Conservation (phyloP, 2,329 filamentous ascomycete genomes). For the Nigrospora osmanthi region DNA sequence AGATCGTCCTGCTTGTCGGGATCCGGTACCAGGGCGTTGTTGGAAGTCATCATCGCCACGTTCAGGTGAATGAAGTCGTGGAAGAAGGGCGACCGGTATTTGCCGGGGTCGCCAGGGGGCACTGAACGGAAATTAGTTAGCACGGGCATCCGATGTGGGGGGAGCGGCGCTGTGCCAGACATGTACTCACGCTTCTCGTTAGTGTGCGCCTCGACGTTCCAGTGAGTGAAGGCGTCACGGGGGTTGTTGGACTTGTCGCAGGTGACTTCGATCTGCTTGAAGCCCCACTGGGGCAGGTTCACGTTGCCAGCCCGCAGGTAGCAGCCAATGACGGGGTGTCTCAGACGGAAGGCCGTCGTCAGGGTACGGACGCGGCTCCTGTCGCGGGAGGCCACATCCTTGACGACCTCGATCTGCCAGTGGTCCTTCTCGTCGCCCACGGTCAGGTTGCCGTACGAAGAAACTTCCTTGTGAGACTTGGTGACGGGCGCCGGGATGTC, state of each 20-base stretch:
- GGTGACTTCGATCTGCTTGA: conserved; percentile 98
- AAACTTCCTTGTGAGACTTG: conserved; percentile 88
- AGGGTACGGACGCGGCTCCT: conserved; percentile 80
- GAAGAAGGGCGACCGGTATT: conserved; percentile 94
- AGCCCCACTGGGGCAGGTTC: conserved; percentile 97
- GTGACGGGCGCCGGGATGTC: conserved; percentile 80
- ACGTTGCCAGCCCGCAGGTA: conserved; percentile 93
- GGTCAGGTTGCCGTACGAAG: conserved; percentile 90
- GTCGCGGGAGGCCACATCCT: conserved; percentile 81
- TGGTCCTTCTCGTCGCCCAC: conserved; percentile 97
- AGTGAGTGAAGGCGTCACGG: conserved; percentile 90
- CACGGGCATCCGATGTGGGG: background rate
- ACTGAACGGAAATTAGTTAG: conserved; percentile 39
- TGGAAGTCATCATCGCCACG: conserved; percentile 99
- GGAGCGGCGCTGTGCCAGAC: background rate
- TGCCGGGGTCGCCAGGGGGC: conserved; percentile 77
- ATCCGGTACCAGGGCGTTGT: conserved; percentile 95
- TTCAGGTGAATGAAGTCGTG: conserved; percentile 98
- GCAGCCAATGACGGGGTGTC: conserved; percentile 74
- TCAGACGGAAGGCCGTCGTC: conserved; percentile 86
- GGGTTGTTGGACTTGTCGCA: conserved; percentile 92
- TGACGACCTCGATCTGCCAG: conserved; percentile 88
- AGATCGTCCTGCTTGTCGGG: conserved; percentile 98
- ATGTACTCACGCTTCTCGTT: conserved; percentile 78
- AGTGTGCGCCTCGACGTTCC: conserved; percentile 93